These are phyloP conservation scores for Mesembryanthemum crystallinum DNA, from an alignment of 148 eudicot genomes.

Conservation along the genomic window DNA sequence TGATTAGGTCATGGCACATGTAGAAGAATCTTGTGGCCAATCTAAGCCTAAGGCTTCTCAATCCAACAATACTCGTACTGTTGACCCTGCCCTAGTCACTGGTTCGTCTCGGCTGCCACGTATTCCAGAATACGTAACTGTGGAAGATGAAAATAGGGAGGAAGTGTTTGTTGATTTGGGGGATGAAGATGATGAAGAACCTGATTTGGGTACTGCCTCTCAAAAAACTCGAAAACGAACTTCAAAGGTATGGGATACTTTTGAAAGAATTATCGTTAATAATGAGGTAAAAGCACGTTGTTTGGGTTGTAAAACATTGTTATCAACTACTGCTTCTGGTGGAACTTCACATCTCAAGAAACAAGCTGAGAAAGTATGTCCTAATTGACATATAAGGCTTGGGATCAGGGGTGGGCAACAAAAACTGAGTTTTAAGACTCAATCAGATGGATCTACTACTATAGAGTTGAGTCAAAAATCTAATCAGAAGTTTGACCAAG, in stretches of 20 bases:
- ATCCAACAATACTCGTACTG: too few relatives aligned
- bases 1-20: too few relatives aligned
- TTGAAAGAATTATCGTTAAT: neutral
- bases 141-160: neutral
- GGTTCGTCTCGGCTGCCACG: too few relatives aligned
- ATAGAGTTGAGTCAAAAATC: neutral
- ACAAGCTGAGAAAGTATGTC: neutral
- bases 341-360: neutral
- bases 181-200: neutral
- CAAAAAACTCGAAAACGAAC: neutral
- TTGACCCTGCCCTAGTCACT: too few relatives aligned
- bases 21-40: too few relatives aligned
- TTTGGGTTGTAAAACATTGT: neutral
- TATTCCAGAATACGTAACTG: too few relatives aligned
- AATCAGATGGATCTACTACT: neutral
- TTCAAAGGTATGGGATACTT: neutral
- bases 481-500: neutral
- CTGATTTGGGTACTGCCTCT: neutral
- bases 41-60: too few relatives aligned
- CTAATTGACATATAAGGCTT: neutral
- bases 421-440: neutral
- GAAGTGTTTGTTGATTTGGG: neutral
- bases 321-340: neutral
- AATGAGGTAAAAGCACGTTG: neutral
- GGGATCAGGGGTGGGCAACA: neutral